Conservation (phyloP, 805 yeast genomes). For the Sugiyamaella smithiae region DNA sequence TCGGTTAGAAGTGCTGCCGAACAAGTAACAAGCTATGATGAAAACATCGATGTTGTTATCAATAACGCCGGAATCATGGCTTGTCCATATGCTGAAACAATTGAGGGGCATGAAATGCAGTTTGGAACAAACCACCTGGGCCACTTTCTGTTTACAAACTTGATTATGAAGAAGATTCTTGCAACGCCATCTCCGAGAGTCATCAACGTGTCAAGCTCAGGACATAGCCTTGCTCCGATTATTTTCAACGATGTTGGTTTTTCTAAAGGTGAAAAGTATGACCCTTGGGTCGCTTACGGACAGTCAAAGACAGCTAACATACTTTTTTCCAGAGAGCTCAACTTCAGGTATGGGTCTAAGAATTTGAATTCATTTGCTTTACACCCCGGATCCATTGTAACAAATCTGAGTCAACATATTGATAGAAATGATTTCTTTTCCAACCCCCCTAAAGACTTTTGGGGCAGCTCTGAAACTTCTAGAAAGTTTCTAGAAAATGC, state of each 20-base stretch:
- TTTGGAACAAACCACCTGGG: conserved; percentile 75
- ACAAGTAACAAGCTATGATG: conserved; percentile 14
- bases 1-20: conserved; percentile 18
- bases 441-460: conserved; percentile 53
- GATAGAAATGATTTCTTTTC: conserved; percentile 39
- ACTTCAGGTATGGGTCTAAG: conserved; percentile 5
- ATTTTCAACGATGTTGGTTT: conserved; percentile 13
- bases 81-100: conserved; percentile 60
- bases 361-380: conserved; percentile 4
- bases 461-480: conserved; percentile 31
- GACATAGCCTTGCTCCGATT: conserved; percentile 13
- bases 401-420: conserved; percentile 13
- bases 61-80: conserved; percentile 83
- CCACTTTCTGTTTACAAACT: conserved; percentile 65
- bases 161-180: conserved; percentile 8
- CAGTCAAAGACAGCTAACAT: conserved; percentile 8
- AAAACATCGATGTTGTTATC: conserved; percentile 55
- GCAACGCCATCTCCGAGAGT: conserved; percentile 7
- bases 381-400: conserved; percentile 13
- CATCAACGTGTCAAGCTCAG: conserved; percentile 7
- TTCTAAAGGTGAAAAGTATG: conserved; percentile 12
- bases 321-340: conserved; percentile 5
- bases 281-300: conserved; percentile 8
- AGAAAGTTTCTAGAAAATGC: background rate
- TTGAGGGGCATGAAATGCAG: conserved; percentile 73